These are phyloP conservation scores for Amanita rimosa DNA, from an alignment of 768 basidiomycete species.

Conservation along the genomic window DNA sequence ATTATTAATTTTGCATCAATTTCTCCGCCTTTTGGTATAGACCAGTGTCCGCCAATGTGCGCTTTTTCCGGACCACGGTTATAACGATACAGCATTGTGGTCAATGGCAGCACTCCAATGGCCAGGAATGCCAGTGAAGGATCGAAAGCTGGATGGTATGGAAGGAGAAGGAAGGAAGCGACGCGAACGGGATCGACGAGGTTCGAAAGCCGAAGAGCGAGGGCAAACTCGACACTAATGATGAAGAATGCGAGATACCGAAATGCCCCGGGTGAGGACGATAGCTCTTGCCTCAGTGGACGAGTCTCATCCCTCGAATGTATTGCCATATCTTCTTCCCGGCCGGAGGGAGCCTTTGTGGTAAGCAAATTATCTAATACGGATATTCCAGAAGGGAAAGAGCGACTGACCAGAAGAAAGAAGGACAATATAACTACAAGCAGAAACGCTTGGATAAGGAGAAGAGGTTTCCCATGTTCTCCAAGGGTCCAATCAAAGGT, in stretches of 20 bases:
- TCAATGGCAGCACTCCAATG: conserved; percentile 35
- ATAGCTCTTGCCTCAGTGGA: not conserved
- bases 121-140: conserved; percentile 46
- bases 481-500: conserved; percentile 31
- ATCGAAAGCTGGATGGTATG: conserved; percentile 39
- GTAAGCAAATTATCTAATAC: not conserved
- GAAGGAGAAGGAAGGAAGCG: conserved; percentile 40
- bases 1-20: conserved; percentile 35
- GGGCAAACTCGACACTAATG: conserved; percentile 38
- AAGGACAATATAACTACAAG: conserved; percentile 20
- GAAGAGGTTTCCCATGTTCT: conserved; percentile 20
- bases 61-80: conserved; percentile 27
- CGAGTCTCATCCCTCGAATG: conserved; percentile 5
- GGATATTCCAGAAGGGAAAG: conserved; percentile 10
- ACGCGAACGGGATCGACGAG: conserved; percentile 39
- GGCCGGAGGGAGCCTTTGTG: conserved; percentile 4
- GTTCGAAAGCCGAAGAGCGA: conserved; percentile 42
- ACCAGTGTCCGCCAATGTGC: conserved; percentile 32
- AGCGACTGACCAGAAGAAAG: conserved; percentile 19
- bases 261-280: conserved; percentile 3
- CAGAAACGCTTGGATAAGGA: conserved; percentile 28
- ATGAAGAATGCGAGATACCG: conserved; percentile 24
- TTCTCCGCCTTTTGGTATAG: conserved; percentile 24
- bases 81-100: conserved; percentile 31
- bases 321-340: conserved; percentile 8